Evolutionary conservation across 495 filamentous ascomycete species (phyloP), one percentile per base, ranked within the genome.

Genomic region (Penicillium steckii): DNA sequence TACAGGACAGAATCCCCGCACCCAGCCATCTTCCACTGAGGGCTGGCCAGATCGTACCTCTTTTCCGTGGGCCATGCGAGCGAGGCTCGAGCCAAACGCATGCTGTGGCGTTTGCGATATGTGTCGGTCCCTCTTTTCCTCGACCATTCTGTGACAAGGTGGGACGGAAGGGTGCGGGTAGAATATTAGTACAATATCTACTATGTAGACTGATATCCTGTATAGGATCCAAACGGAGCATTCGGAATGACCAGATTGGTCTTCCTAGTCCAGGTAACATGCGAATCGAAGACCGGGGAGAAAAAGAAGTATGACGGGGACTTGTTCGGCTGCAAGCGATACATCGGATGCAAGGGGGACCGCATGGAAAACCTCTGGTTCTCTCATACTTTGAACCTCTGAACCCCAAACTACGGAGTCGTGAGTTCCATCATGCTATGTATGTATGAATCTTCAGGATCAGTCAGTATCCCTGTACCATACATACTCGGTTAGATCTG

Each of bases 201-300:
- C n/a, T n/a, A n/a, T n/a, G n/a, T n/a, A n/a, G n/a, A n/a, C n/a
- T n/a, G 42, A 37, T 18, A n/a, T 37, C 18, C 18, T 37, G 33
- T 17, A 15, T 37, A 7, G 46, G 48, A 46, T 57, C 49, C 40
- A 30, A 46, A 43, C 59, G 59, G 59, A 64, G 50, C 50, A 56
- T 59, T 62, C 58, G 58, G 58, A 56, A 61, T 53, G 10, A 15
- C 30, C 47, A 23, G 38, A 15, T 24, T 33, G 23, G 44, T 47
- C 53, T n/a, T n/a, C 59, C 55, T 55, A 57, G 53, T 53, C 33
- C 43, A 58, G 55, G 58, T 64, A 64, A 64, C 58, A 48, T 44
- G 25, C 26, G 25, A 45, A 29, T 26, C 23, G 24, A 29, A 30
- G 27, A 8, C 12, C n/a, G 18, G 10, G 15, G 44, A 32, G 44